Evolutionary conservation across 257 asterid species (phyloP).

Genomic region (Solanum pinnatisectum): DNA sequence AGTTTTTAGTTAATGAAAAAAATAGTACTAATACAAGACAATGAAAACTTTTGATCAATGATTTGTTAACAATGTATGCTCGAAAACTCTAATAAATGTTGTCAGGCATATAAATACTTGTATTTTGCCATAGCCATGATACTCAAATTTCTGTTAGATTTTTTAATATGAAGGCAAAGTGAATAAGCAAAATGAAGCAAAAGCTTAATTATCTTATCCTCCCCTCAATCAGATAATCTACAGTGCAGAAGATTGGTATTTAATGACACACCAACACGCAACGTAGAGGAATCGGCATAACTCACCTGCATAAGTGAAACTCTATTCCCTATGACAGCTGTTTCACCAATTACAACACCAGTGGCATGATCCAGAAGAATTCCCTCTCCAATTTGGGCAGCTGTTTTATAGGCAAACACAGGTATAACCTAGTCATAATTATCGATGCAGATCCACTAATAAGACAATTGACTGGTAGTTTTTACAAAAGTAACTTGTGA

Average conservation of each 20-base stretch:
- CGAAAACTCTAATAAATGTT: neutral
- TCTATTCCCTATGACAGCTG: conserved; percentile 31
- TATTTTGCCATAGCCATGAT: neutral
- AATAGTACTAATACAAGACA: neutral
- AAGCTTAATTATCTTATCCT: neutral
- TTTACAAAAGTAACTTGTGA: neutral
- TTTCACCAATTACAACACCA: conserved; percentile 41
- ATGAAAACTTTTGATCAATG: neutral
- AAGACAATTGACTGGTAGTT: neutral
- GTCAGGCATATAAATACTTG: neutral
- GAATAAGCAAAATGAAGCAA: neutral
- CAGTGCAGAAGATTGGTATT: neutral
- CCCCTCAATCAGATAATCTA: neutral
- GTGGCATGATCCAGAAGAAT: conserved; percentile 38
- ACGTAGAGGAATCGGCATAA: neutral
- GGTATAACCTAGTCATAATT: neutral
- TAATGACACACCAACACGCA: neutral
- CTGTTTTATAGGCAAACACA: conserved; percentile 4
- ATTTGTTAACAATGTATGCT: neutral
- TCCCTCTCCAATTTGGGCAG: conserved; percentile 39
- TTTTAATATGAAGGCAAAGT: neutral
- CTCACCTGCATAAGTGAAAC: conserved; percentile 40
- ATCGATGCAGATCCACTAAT: neutral
- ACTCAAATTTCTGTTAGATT: neutral
- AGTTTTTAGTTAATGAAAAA: neutral